Conservation (phyloP, 1,139 yeast genomes). For the Saccharomyces hybrid region DNA sequence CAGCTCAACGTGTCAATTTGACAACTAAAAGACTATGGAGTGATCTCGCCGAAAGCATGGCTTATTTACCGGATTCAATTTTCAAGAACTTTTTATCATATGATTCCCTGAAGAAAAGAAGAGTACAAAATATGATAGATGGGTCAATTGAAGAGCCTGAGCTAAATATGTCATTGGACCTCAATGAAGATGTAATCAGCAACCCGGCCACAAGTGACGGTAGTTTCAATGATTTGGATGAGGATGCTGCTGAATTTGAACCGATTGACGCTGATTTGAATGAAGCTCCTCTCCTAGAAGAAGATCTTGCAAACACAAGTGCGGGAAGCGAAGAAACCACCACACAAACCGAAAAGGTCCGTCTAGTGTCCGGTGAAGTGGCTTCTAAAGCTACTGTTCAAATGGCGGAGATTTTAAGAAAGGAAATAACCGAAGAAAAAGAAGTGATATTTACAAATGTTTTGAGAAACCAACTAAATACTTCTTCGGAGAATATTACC, state of each 20-base stretch:
- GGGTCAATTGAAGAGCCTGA: slow-evolving; percentile 11
- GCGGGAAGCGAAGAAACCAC: not conserved
- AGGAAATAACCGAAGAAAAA: not conserved
- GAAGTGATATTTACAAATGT: not conserved
- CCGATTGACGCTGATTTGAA: slow-evolving; percentile 14
- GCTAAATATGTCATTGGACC: slow-evolving; percentile 21
- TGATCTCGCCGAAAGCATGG: slow-evolving; percentile 13
- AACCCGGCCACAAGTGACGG: not conserved
- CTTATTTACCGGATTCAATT: slow-evolving; percentile 14
- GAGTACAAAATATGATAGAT: slow-evolving; percentile 2
- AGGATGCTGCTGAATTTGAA: slow-evolving; percentile 8
- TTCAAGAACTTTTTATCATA: slow-evolving; percentile 10
- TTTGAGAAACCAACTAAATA: not conserved
- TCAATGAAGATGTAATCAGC: slow-evolving; percentile 13
- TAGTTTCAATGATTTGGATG: slow-evolving; percentile 2
- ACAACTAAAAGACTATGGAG: slow-evolving; percentile 18
- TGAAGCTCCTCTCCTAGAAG: slow-evolving; percentile 3
- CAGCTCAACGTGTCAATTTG: not conserved
- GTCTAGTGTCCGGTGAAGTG: not conserved
- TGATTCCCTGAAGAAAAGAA: slow-evolving; percentile 12
- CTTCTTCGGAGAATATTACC: slow-evolving; percentile 46
- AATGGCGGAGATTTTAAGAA: slow-evolving; percentile 1
- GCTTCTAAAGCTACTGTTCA: not conserved
- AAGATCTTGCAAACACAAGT: not conserved
- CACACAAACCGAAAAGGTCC: not conserved